Percentiles rank a stretch among this genome's conserved stretches.
Evolutionary conservation across 225 moss, liverwort and hornwort species (phyloP).

Genomic region (Asterella californica): DNA sequence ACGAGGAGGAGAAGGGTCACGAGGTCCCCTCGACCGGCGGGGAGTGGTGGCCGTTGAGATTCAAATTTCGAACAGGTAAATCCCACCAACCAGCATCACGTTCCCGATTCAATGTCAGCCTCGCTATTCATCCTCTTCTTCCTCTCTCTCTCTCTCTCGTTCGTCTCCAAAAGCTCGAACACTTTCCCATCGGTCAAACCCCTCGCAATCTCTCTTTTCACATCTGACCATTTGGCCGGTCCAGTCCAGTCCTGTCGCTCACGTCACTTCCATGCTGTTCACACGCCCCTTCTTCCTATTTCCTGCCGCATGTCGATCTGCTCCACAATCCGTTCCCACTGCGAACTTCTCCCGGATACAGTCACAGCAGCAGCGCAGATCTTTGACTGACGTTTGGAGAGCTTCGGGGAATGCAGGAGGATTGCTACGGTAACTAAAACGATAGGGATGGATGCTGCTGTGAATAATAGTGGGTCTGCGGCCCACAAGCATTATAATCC

Average conservation of each 20-base stretch:
- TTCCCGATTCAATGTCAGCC: background rate
- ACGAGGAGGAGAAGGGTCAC: conserved; percentile 36
- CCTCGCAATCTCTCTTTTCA: conserved; percentile 3
- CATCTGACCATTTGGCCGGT: background rate
- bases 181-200: conserved; percentile 16
- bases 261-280: background rate
- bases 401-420: background rate
- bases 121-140: background rate
- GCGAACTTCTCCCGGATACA: background rate
- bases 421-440: background rate
- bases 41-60: conserved; percentile 43
- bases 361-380: too few relatives aligned
- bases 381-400: background rate
- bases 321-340: background rate
- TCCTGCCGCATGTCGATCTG: background rate
- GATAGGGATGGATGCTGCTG: background rate
- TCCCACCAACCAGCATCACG: conserved; percentile 1
- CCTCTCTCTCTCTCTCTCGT: background rate
- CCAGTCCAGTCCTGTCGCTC: background rate
- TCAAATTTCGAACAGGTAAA: conserved; percentile 26
- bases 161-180: background rate
- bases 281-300: background rate
- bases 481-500: background rate
- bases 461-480: background rate
- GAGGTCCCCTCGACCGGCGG: conserved; percentile 20